Evolutionary conservation across 768 basidiomycete genomes (phyloP).

Genomic region (Lepiota brunneoincarnata): DNA sequence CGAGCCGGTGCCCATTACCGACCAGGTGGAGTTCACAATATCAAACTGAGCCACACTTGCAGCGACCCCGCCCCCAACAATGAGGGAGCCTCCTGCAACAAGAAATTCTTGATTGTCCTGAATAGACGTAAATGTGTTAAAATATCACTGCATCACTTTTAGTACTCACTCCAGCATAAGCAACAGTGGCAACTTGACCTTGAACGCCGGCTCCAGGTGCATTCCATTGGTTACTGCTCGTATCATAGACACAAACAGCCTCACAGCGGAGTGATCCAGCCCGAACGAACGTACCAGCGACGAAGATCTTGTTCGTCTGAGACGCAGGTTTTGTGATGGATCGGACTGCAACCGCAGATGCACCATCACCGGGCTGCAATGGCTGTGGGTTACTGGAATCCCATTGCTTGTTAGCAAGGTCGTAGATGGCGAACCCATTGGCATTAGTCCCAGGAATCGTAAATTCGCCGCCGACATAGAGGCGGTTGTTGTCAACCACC

Average conservation of each 20-base stretch:
- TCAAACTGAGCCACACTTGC: constrained; percentile 75
- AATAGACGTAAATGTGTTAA: constrained; percentile 11
- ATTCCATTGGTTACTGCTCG: constrained; percentile 70
- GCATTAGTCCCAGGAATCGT: constrained; percentile 51
- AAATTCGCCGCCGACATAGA: constrained; percentile 88
- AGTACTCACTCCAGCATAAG: constrained; percentile 74
- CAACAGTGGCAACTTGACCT: constrained; percentile 77
- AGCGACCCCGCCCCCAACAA: constrained; percentile 56
- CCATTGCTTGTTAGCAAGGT: constrained; percentile 68
- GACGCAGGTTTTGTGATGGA: constrained; percentile 64
- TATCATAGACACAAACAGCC: constrained; percentile 77
- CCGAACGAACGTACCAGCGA: constrained; percentile 84
- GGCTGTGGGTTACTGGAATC: constrained; percentile 53
- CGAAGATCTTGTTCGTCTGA: constrained; percentile 61
- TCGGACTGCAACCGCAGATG: constrained; percentile 57
- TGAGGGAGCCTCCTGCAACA: constrained; percentile 78
- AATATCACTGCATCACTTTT: constrained; percentile 1
- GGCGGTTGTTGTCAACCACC: constrained; percentile 60
- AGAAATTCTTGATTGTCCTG: constrained; percentile 68
- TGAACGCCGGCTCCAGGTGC: constrained; percentile 75
- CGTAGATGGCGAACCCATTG: constrained; percentile 78
- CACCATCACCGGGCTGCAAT: constrained; percentile 53
- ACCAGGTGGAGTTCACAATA: constrained; percentile 76
- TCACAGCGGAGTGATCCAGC: constrained; percentile 76
- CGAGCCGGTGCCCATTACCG: constrained; percentile 52